A percentile compares a stretch with the other conserved stretches of the same genome.
These are phyloP conservation scores for Pseudogymnoascus sp. DNA, from an alignment of 2,329 filamentous ascomycete genomes.

Conservation along the genomic window DNA sequence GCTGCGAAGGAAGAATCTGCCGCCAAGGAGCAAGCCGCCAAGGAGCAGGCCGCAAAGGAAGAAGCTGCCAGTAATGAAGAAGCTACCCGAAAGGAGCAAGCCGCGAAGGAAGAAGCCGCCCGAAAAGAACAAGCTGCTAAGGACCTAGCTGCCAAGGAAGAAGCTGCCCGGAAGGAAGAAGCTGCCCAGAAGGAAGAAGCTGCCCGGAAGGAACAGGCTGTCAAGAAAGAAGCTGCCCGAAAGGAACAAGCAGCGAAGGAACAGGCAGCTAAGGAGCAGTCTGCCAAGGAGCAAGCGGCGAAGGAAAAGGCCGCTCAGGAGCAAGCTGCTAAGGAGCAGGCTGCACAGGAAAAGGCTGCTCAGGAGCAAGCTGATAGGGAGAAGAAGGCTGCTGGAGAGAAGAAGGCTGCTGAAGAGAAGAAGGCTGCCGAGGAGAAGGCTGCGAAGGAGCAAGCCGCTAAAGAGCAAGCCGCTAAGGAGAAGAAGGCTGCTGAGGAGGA, in stretches of 20 bases:
- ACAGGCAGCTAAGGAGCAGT: neutral
- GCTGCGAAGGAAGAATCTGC: neutral
- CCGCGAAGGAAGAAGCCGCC: neutral
- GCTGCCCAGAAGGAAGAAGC: neutral
- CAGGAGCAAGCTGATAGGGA: neutral
- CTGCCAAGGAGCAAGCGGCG: neutral
- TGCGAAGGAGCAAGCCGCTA: neutral
- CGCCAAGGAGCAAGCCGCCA: neutral
- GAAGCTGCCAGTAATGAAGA: neutral
- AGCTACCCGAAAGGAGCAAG: neutral
- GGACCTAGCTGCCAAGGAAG: neutral
- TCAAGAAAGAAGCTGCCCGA: neutral
- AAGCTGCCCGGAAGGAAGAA: neutral
- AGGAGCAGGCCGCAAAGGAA: neutral
- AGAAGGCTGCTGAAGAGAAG: neutral
- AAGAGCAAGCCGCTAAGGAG: neutral
- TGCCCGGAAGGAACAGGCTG: neutral
- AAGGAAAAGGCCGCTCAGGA: neutral
- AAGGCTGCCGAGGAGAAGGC: neutral
- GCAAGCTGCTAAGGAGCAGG: neutral
- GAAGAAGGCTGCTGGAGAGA: neutral
- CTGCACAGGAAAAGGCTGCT: neutral
- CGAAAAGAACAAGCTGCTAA: neutral
- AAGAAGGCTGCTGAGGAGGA: neutral
- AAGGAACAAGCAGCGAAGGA: neutral